Percentiles rank a stretch among this genome's conserved stretches.
phyloP scores from a whole-genome alignment of 2,329 filamentous ascomycete genomes.

The Penicillium olsonii region DNA sequence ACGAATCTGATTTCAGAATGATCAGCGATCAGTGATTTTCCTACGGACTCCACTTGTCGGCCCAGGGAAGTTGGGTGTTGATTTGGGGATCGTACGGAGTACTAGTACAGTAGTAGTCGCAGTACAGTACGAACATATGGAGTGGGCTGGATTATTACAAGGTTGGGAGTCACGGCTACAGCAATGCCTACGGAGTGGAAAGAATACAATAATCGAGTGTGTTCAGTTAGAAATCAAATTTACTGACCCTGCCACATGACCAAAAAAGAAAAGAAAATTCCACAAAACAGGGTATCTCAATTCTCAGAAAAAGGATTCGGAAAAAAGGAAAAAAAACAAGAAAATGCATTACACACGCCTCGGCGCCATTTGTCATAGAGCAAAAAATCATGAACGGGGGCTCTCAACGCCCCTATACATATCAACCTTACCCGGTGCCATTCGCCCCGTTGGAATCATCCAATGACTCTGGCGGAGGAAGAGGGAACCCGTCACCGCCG shows the following conservation, averaged over 20 bases:
- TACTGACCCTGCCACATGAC: no score
- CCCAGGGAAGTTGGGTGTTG: background rate
- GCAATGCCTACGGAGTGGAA: no score
- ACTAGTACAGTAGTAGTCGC: no score
- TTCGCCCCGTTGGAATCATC: conserved; percentile 20
- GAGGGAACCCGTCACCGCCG: conserved; percentile 44
- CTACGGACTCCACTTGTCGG: background rate
- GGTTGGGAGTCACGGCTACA: no score
- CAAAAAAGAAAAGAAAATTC: conserved; percentile 7
- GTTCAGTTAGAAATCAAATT: background rate
- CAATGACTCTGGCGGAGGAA: conserved; percentile 36
- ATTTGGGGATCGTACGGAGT: no score
- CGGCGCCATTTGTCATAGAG: conserved; percentile 23
- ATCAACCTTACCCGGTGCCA: conserved; percentile 8
- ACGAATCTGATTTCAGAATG: background rate
- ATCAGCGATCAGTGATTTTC: background rate
- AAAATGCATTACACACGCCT: conserved; percentile 25
- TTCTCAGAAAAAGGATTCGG: conserved; percentile 12
- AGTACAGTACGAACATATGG: no score
- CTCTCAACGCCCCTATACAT: conserved; percentile 19
- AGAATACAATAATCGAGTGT: background rate
- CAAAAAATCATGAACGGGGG: conserved; percentile 4
- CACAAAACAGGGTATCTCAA: conserved; percentile 24
- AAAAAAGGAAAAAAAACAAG: conserved; percentile 4
- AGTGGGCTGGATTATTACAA: no score